Percentiles rank a stretch among this genome's conserved stretches.
Evolutionary conservation across 257 asterid species (phyloP).

Genomic region (Solanum okadae): DNA sequence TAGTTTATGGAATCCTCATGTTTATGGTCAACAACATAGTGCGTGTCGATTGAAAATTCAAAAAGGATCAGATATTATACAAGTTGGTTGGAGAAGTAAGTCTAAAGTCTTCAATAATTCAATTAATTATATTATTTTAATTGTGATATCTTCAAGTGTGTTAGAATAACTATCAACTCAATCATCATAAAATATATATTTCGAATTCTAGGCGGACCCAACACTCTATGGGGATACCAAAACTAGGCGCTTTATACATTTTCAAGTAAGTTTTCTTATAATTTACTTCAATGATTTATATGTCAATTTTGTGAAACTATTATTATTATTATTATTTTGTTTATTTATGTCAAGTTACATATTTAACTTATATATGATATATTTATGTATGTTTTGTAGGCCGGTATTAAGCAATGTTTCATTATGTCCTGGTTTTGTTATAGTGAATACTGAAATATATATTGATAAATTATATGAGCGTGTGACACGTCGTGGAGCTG

Average conservation of each 20-base stretch:
- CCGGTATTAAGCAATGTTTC: neutral
- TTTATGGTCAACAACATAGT: neutral
- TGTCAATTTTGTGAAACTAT: neutral
- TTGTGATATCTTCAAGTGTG: neutral
- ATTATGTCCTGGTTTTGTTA: neutral
- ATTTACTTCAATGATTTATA: neutral
- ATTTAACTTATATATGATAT: neutral
- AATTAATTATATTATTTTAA: neutral
- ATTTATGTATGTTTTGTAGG: neutral
- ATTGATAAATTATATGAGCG: neutral
- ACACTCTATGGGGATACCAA: neutral
- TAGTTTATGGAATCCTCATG: neutral
- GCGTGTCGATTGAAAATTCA: neutral
- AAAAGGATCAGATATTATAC: neutral
- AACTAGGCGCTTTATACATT: neutral
- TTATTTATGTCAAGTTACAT: neutral
- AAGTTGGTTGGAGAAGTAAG: neutral
- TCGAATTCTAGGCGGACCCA: neutral
- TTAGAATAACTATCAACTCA: neutral
- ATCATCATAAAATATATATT: neutral
- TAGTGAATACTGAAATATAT: neutral
- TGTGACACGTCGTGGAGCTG: neutral
- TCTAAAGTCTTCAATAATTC: neutral
- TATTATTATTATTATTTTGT: neutral
- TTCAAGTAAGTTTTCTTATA: neutral